Evolutionary conservation across 108 stramenopile genomes (phyloP), one percentile per base, ranked within the genome.

Genomic region (Nannochloropsis gaditana): DNA sequence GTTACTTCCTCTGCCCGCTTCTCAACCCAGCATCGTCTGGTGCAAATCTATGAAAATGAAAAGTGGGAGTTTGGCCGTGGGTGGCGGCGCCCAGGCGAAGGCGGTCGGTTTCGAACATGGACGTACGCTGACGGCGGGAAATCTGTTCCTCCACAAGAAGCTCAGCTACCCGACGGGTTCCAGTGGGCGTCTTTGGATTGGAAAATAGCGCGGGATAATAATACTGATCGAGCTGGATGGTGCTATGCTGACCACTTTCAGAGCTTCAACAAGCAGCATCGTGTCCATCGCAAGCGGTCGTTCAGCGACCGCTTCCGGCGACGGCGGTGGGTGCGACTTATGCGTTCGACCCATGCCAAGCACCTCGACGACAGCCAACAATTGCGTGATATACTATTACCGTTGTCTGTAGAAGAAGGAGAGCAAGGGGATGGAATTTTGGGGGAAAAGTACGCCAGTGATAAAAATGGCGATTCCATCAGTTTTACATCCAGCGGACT

Each of bases 171-270:
- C 5, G 59, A 73, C 4, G 59, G 59, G 19, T 73, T 73, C n/a
- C 19, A 73, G n/a, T 73, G 59, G 59, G 59, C 59, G 19, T 73
- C 59, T n/a, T 73, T n/a, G 15, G 59, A 73, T 15, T 73, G 59
- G 59, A 73, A n/a, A n/a, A 73, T 73, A 73, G n/a, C 19, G 15
- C 15, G 59, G n/a, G 59, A 73, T n/a, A 73, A 73, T 73, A 73
- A 73, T 73, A 73, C 59, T n/a, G 59, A 73, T 73, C 5, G n/a
- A 73, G n/a, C 59, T 73, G 59, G 59, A n/a, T 73, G 59, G 59
- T n/a, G 59, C 59, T 73, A 73, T 73, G 8, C 8, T 6, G n/a
- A 15, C 59, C 59, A n/a, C n/a, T 73, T 73, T n/a, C n/a, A 15
- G 2, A 73, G n/a, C n/a, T 73, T 73, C 8, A 6, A 73, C n/a